These are phyloP conservation scores for Starmerella potacharoeniae DNA, from an alignment of 805 yeast species.

Conservation along the genomic window DNA sequence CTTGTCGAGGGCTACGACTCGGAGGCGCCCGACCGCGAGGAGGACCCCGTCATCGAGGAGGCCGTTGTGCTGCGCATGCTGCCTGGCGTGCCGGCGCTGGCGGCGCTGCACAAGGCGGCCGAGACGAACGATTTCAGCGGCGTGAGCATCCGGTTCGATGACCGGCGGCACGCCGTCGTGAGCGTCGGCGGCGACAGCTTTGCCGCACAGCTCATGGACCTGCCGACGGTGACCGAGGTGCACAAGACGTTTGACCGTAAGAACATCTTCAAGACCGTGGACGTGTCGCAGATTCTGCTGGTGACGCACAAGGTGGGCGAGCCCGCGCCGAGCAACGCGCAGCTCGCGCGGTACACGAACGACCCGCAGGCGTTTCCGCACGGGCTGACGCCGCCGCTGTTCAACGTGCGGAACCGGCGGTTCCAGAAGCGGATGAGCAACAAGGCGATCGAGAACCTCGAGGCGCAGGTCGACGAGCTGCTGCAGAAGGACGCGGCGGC, in stretches of 20 bases:
- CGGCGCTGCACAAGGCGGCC: constrained; percentile 60
- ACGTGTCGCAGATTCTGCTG: constrained; percentile 72
- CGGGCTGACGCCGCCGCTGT: constrained; percentile 75
- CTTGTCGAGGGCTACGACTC: constrained; percentile 96
- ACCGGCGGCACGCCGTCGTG: constrained; percentile 66
- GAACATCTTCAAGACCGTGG: constrained; percentile 76
- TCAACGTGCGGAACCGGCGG: constrained; percentile 55
- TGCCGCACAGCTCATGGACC: constrained; percentile 75
- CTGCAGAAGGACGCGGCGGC: constrained; percentile 71
- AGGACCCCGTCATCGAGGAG: constrained; percentile 84
- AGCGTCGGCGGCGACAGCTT: constrained; percentile 57
- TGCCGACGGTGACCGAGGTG: constrained; percentile 80
- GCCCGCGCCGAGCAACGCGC: constrained; percentile 31
- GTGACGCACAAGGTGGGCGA: constrained; percentile 47
- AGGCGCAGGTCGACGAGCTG: constrained; percentile 64
- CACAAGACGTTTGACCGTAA: constrained; percentile 83
- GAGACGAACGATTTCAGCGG: constrained; percentile 56
- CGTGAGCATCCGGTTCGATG: constrained; percentile 70
- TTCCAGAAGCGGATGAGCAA: constrained; percentile 61
- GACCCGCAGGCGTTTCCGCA: constrained; percentile 38
- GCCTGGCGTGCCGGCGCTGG: constrained; percentile 49
- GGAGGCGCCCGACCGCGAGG: constrained; percentile 92
- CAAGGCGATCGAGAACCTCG: constrained; percentile 64
- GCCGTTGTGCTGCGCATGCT: constrained; percentile 68
- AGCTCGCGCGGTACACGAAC: constrained; percentile 28